Evolutionary conservation across 768 basidiomycete species (phyloP).

Genomic region (Xerocomellus intermedius): DNA sequence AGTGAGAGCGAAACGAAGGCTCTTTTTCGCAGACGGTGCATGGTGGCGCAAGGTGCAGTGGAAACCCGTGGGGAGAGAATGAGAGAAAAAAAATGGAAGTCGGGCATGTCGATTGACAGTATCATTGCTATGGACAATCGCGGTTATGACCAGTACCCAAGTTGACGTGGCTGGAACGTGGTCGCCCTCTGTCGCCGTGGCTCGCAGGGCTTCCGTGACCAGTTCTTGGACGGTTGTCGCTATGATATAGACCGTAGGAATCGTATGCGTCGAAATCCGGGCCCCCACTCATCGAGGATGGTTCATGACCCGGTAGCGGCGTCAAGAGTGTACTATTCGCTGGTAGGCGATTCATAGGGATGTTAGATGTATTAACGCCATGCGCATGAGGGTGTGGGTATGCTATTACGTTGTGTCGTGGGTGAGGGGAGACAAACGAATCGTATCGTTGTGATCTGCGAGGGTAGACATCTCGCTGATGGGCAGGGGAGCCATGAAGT

Average conservation of each 20-base stretch:
- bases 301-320: constrained; percentile 61
- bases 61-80: background rate
- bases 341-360: constrained; percentile 45
- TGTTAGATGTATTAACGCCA: constrained; percentile 16
- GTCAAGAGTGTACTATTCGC: constrained; percentile 69
- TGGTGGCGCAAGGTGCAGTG: constrained; percentile 4
- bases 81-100: background rate
- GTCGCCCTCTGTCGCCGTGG: constrained; percentile 24
- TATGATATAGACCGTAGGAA: constrained; percentile 40
- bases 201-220: constrained; percentile 34
- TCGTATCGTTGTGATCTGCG: constrained; percentile 29
- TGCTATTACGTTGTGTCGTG: constrained; percentile 13
- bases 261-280: constrained; percentile 17
- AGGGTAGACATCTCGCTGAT: constrained; percentile 19
- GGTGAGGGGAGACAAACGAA: constrained; percentile 18
- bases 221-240: constrained; percentile 40
- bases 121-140: constrained; percentile 7
- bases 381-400: constrained; percentile 29
- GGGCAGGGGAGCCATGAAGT: constrained; percentile 17
- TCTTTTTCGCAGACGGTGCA: constrained; percentile 6
- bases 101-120: background rate
- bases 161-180: constrained; percentile 19
- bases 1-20: constrained; percentile 3
- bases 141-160: constrained; percentile 7
- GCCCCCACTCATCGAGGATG: constrained; percentile 33